These are phyloP conservation scores for Diaporthe humulicola DNA, from an alignment of 2,329 filamentous ascomycete genomes.

Conservation along the genomic window DNA sequence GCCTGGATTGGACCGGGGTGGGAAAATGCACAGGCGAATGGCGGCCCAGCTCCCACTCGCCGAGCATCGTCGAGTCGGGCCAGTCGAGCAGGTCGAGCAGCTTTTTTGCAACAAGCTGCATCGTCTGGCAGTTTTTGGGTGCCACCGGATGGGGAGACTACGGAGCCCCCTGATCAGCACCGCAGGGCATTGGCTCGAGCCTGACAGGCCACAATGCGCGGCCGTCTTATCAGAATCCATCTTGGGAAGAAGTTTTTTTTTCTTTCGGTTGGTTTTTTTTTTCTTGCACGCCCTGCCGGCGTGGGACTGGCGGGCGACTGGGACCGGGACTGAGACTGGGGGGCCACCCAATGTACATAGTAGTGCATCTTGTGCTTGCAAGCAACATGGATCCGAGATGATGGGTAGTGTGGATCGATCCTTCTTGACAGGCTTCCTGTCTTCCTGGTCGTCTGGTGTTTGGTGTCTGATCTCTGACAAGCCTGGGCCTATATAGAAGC, in stretches of 20 bases:
- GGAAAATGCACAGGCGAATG: conserved; percentile 25
- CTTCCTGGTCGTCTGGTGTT: conserved; percentile 24
- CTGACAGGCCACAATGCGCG: conserved; percentile 20
- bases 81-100: conserved; percentile 8
- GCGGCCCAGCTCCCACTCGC: conserved; percentile 32
- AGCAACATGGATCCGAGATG: conserved; percentile 30
- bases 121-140: neutral
- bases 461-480: conserved; percentile 32
- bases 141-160: conserved; percentile 3
- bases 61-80: conserved; percentile 20
- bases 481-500: conserved; percentile 30
- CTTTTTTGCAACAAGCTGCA: neutral
- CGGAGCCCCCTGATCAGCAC: conserved; percentile 25
- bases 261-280: neutral
- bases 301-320: conserved; percentile 10
- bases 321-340: neutral
- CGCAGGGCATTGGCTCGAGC: conserved; percentile 33
- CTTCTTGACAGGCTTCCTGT: conserved; percentile 21
- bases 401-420: conserved; percentile 35
- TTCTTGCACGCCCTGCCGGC: neutral
- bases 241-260: conserved; percentile 31
- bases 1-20: conserved; percentile 20
- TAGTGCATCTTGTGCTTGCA: neutral
- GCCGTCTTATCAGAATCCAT: conserved; percentile 37
- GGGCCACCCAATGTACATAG: conserved; percentile 2